Evolutionary conservation across 2,329 filamentous ascomycete genomes (phyloP).

Genomic region (Laburnicola sp.): DNA sequence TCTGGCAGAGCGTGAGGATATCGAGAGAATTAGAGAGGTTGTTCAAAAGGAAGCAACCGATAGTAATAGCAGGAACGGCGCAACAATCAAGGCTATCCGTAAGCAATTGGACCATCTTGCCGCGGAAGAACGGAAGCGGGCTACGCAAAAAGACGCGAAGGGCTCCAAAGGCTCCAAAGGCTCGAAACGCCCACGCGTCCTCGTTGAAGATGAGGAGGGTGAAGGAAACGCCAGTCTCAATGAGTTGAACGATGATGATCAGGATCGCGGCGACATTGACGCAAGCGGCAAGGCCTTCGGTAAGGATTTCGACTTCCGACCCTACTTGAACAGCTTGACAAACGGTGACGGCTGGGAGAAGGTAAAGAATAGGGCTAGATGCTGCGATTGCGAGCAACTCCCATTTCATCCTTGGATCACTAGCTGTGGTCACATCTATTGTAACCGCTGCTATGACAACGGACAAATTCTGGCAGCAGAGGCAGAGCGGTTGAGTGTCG

Average conservation of each 20-base stretch:
- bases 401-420: conserved; percentile 52
- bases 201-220: background rate
- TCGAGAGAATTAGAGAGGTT: conserved; percentile 48
- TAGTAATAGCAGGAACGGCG: conserved; percentile 13
- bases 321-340: conserved; percentile 45
- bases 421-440: conserved; percentile 61
- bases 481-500: background rate
- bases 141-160: conserved; percentile 10
- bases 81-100: conserved; percentile 30
- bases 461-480: conserved; percentile 35
- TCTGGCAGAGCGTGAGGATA: conserved; percentile 51
- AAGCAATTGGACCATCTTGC: conserved; percentile 36
- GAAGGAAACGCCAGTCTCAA: conserved; percentile 1
- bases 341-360: conserved; percentile 43
- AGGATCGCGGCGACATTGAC: conserved; percentile 10
- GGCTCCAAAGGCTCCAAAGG: background rate
- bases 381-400: conserved; percentile 47
- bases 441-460: conserved; percentile 51
- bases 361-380: conserved; percentile 48
- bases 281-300: conserved; percentile 42
- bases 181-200: background rate
- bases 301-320: conserved; percentile 45
- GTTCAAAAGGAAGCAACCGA: conserved; percentile 26
- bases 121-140: conserved; percentile 19
- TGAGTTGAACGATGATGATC: conserved; percentile 4